These are phyloP conservation scores for Penicillium canariense DNA, from an alignment of 495 filamentous ascomycete species.

Conservation along the genomic window DNA sequence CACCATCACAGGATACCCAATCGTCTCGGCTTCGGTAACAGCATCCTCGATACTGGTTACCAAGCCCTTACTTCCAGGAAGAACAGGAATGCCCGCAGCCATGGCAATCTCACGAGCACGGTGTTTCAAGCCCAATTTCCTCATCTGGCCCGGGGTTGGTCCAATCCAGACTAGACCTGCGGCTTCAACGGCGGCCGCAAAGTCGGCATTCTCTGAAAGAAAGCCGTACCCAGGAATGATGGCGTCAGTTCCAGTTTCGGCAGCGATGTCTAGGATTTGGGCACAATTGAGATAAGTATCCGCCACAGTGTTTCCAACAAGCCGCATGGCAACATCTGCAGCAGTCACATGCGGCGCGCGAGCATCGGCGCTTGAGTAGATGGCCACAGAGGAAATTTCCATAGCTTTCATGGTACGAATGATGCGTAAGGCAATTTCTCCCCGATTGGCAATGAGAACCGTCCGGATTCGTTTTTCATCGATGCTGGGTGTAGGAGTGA, in stretches of 20 bases:
- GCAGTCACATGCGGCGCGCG: slow-evolving; percentile 19
- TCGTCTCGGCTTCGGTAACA: slow-evolving; percentile 59
- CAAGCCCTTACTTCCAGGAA: slow-evolving; percentile 78
- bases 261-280: slow-evolving; percentile 73
- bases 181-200: slow-evolving; percentile 43
- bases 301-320: slow-evolving; percentile 23
- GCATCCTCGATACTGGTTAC: slow-evolving; percentile 67
- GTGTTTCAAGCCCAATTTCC: slow-evolving; percentile 50
- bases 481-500: no score
- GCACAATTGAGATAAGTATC: slow-evolving; percentile 82
- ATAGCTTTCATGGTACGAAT: slow-evolving; percentile 36
- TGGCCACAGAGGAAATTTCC: slow-evolving; percentile 43
- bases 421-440: slow-evolving; percentile 51
- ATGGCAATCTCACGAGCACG: slow-evolving; percentile 22
- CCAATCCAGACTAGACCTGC: slow-evolving; percentile 49
- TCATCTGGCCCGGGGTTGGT: slow-evolving; percentile 45
- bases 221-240: slow-evolving; percentile 59
- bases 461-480: no score
- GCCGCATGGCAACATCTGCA: slow-evolving; percentile 27
- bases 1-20: slow-evolving; percentile 81
- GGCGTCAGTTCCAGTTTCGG: slow-evolving; percentile 67
- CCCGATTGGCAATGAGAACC: slow-evolving; percentile 44
- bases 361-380: slow-evolving; percentile 39
- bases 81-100: slow-evolving; percentile 76
- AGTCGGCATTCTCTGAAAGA: slow-evolving; percentile 51